A percentile compares a stretch with the other conserved stretches of the same genome.
Evolutionary conservation across 257 asterid species (phyloP).

Genomic region (Solanum lycopersicoides): DNA sequence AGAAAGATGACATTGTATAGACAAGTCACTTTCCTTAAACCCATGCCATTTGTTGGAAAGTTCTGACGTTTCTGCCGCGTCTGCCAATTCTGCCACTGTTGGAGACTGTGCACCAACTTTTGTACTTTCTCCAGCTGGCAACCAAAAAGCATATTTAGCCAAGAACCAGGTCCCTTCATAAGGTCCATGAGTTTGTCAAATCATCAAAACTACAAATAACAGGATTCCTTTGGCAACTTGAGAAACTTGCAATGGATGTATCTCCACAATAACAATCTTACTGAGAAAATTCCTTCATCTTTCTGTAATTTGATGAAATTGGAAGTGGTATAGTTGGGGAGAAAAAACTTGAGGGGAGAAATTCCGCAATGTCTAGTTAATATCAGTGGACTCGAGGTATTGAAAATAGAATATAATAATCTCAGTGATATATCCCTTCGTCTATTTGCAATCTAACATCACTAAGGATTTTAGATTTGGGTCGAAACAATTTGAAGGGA

Average conservation of each 20-base stretch:
- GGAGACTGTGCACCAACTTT: no score
- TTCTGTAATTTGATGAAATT: neutral
- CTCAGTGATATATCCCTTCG: neutral
- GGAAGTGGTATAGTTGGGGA: neutral
- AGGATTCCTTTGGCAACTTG: neutral
- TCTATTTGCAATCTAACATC: neutral
- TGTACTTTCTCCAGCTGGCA: no score
- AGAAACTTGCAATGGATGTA: neutral
- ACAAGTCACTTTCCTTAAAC: no score
- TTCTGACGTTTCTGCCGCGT: no score
- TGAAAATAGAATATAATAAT: neutral
- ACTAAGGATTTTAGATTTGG: neutral
- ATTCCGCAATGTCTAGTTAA: neutral
- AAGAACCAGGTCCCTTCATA: no score
- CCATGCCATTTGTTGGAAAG: no score
- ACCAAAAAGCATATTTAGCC: no score
- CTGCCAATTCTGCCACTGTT: no score
- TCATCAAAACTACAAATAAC: no score
- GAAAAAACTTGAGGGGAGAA: neutral
- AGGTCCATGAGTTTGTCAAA: no score
- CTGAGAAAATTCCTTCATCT: neutral
- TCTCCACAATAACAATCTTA: neutral
- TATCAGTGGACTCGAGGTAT: neutral
- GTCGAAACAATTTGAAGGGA: neutral
- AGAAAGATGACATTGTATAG: no score